Percentiles rank a stretch among this genome's conserved stretches.
phyloP scores from a whole-genome alignment of 805 yeast species.

The Candida jianshihensis region DNA sequence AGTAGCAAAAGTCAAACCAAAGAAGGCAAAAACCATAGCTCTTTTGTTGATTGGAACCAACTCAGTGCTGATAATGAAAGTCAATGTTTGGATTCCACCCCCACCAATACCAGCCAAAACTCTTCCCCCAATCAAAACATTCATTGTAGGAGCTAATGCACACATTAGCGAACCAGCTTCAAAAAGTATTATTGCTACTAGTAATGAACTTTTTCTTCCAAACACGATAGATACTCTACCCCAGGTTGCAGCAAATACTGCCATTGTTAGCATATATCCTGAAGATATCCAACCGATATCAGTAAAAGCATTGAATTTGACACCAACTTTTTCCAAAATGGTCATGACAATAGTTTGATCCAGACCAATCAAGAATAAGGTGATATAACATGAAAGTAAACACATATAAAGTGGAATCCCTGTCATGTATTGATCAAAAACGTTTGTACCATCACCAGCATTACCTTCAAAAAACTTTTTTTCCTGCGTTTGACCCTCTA shows the following conservation, averaged over 20 bases:
- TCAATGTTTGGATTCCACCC: slow-evolving; percentile 56
- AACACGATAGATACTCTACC: slow-evolving; percentile 49
- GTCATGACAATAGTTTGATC: slow-evolving; percentile 57
- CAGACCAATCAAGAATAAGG: slow-evolving; percentile 35
- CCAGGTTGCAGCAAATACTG: slow-evolving; percentile 47
- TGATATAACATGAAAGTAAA: slow-evolving; percentile 17
- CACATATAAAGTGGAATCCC: slow-evolving; percentile 9
- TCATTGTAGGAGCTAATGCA: slow-evolving; percentile 49
- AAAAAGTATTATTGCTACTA: slow-evolving; percentile 29
- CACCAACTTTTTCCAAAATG: slow-evolving; percentile 41
- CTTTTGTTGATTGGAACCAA: slow-evolving; percentile 27
- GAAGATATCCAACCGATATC: slow-evolving; percentile 54
- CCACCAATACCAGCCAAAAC: slow-evolving; percentile 68
- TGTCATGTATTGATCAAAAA: slow-evolving; percentile 12
- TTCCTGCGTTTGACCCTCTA: not conserved
- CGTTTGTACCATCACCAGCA: slow-evolving; percentile 21
- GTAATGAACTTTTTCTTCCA: slow-evolving; percentile 29
- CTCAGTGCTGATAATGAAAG: slow-evolving; percentile 51
- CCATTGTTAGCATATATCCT: slow-evolving; percentile 48
- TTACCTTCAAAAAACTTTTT: slow-evolving; percentile 15
- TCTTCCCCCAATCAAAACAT: slow-evolving; percentile 63
- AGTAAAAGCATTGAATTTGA: slow-evolving; percentile 40
- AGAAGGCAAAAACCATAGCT: slow-evolving; percentile 11
- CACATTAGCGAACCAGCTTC: slow-evolving; percentile 56
- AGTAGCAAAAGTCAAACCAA: slow-evolving; percentile 33